Evolutionary conservation across 495 filamentous ascomycete species (phyloP).

Genomic region (Aspergillus coremiiformis): DNA sequence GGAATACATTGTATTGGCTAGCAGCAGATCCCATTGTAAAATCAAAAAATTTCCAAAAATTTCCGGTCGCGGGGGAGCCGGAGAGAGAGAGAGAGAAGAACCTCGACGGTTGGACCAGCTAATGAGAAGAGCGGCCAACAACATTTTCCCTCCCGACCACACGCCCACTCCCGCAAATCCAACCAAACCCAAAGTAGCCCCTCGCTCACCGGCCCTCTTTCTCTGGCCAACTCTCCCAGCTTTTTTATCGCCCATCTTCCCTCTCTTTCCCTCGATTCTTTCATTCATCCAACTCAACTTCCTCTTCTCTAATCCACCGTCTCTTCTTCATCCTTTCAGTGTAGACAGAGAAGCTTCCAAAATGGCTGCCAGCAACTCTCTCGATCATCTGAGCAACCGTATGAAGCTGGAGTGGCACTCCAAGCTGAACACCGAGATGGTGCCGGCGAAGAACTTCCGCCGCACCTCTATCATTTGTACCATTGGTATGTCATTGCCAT

Average conservation of each 20-base stretch:
- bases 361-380: constrained; percentile 49
- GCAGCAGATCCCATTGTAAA: no score
- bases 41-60: no score
- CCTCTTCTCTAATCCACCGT: constrained; percentile 8
- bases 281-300: constrained; percentile 13
- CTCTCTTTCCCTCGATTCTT: constrained; percentile 2
- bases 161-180: constrained; percentile 8
- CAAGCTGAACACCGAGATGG: constrained; percentile 69
- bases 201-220: constrained; percentile 15
- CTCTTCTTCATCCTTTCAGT: constrained; percentile 12
- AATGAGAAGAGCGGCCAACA: constrained; percentile 21
- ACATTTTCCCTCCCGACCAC: constrained; percentile 35
- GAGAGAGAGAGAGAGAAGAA: constrained; percentile 4
- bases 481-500: constrained; percentile 57
- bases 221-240: constrained; percentile 1
- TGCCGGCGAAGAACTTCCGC: constrained; percentile 77
- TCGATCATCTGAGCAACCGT: constrained; percentile 73
- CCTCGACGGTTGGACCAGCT: no score
- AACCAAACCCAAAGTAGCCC: constrained; percentile 4
- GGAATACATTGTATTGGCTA: no score
- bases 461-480: constrained; percentile 98
- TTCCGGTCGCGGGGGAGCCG: constrained; percentile 14
- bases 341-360: constrained; percentile 21
- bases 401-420: constrained; percentile 91
- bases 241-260: constrained; percentile 12